Base-by-base conservation (phyloP, 305 asterid genomes). In the Plantago coronopus region DNA sequence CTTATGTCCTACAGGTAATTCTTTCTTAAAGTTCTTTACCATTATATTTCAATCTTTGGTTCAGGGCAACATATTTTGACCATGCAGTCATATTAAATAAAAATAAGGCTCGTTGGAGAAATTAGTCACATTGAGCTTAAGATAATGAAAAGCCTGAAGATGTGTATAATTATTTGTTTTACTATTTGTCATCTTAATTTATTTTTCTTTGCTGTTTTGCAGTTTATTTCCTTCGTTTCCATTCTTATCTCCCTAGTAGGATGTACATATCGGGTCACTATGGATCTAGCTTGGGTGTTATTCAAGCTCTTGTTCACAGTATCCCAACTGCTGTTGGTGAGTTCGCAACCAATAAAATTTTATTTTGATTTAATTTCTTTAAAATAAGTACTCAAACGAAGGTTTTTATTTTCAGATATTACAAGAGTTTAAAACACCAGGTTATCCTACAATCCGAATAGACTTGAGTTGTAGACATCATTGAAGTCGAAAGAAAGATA, bases 1-100 rank as follows among this genome's bases (percentile, higher is more conserved):
- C n/a, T 12, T 69, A 45, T 34, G 53, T 53, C 70, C 17, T 20
- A 12, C 34, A 48, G 74, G 76, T 67, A 56, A 67, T 54, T 59
- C 18, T 18, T 27, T 5, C n/a, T 21, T 25, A 54, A 19, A 4
- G 11, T 3, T 31, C 57, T 45, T 17, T 17, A 17, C 12, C 31
- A 27, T 17, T 51, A 6, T 0, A 13, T 23, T 54, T 19, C 12
- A 44, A 0, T 9, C 17, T 23, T 10, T 22, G 5, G 16, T 23
- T 11, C 8, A n/a, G n/a, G n/a, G n/a, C n/a, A n/a, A n/a, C n/a
- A n/a, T n/a, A n/a, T n/a, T n/a, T n/a, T n/a, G n/a, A n/a, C n/a
- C n/a, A n/a, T n/a, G n/a, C n/a, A n/a, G n/a, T n/a, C n/a, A n/a
- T n/a, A n/a, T n/a, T n/a, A n/a, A n/a, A n/a, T n/a, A n/a, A n/a